Evolutionary conservation across 345 rosid species (phyloP).

Genomic region (Angophora floribunda): DNA sequence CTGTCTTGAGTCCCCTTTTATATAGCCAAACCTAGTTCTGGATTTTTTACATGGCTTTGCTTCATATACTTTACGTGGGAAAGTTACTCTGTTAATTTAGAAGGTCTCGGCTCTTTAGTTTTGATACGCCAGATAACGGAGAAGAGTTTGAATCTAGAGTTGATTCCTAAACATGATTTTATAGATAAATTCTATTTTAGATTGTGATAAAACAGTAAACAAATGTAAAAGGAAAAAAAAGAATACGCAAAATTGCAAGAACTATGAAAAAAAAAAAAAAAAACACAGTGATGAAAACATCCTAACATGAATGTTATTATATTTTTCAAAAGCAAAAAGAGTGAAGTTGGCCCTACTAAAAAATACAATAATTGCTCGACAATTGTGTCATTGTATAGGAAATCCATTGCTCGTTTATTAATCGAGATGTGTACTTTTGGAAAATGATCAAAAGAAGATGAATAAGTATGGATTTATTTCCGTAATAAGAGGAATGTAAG

Average conservation of each 20-base stretch:
- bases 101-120: background rate
- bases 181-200: background rate
- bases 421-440: too few species aligned
- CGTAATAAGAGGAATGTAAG: too few species aligned
- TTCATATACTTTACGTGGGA: background rate
- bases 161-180: background rate
- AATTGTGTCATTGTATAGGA: too few species aligned
- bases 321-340: background rate
- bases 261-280: too few species aligned
- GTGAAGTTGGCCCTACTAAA: background rate
- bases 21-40: background rate
- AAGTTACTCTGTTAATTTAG: background rate
- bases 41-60: background rate
- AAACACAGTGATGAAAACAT: background rate
- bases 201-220: background rate
- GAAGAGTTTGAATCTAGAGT: background rate
- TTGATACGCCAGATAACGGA: background rate
- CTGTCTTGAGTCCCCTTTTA: too few species aligned
- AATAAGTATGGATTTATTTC: too few species aligned
- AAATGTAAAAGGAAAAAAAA: background rate
- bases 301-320: background rate
- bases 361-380: too few species aligned
- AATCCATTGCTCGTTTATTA: too few species aligned
- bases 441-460: too few species aligned
- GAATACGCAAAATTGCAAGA: background rate